Conservation (phyloP, 306 rosid genomes). For the Begonia masoniana region DNA sequence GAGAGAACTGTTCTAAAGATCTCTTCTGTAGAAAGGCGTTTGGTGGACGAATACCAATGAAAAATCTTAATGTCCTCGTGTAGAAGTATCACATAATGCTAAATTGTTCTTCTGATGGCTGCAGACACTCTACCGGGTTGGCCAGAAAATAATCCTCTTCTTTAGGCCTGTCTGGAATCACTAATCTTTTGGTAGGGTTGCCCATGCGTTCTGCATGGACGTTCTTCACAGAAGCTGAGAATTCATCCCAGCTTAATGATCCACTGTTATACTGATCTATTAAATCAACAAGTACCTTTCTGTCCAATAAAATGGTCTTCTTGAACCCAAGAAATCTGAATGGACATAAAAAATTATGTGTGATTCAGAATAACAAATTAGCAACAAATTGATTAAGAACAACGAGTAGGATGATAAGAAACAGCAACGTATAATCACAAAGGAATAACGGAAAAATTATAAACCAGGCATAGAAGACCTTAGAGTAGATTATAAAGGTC, state of each 20-base stretch:
- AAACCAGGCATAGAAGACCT: no score
- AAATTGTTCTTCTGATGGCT: slow-evolving; percentile 9
- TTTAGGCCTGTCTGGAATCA: slow-evolving; percentile 24
- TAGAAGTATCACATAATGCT: not conserved
- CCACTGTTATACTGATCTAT: slow-evolving; percentile 23
- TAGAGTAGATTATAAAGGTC: no score
- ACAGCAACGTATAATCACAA: not conserved
- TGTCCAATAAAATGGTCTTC: slow-evolving; percentile 18
- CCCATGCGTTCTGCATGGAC: slow-evolving; percentile 27
- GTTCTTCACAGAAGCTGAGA: slow-evolving; percentile 23
- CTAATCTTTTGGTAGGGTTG: slow-evolving; percentile 13
- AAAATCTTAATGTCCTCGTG: not conserved
- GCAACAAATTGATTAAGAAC: not conserved
- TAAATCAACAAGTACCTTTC: slow-evolving; percentile 14
- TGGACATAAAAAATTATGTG: not conserved
- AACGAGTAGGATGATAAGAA: not conserved
- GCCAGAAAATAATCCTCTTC: slow-evolving; percentile 31
- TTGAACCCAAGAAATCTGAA: slow-evolving; percentile 24
- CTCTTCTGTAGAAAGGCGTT: slow-evolving; percentile 29
- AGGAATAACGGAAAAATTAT: no score
- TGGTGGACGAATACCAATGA: slow-evolving; percentile 11
- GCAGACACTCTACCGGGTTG: slow-evolving; percentile 33
- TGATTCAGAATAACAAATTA: not conserved
- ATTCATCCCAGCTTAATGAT: slow-evolving; percentile 29
- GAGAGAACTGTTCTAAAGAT: slow-evolving; percentile 22